Evolutionary conservation across 768 basidiomycete species (phyloP).

Genomic region (Myochromella boudieri): DNA sequence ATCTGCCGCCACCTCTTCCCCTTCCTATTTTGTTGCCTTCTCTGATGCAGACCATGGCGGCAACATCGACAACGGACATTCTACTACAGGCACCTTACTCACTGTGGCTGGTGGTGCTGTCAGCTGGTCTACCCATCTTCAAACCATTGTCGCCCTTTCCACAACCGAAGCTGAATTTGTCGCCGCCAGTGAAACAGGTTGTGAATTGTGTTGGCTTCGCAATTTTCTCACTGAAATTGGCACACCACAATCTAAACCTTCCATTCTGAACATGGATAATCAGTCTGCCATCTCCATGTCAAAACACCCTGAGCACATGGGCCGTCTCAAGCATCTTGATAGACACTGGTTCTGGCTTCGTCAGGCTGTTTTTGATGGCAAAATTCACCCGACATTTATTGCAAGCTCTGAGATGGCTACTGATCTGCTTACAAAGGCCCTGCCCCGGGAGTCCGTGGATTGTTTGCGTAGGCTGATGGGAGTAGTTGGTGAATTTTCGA

Average conservation of each 20-base stretch:
- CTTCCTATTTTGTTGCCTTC: no score
- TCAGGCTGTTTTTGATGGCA: not conserved
- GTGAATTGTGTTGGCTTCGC: conserved; percentile 25
- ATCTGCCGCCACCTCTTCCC: conserved; percentile 14
- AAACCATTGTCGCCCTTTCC: conserved; percentile 22
- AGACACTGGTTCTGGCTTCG: not conserved
- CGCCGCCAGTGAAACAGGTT: no score
- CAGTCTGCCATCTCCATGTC: no score
- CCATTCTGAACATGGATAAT: no score
- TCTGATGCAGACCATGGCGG: no score
- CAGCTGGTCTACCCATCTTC: not conserved
- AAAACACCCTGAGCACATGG: conserved; percentile 29
- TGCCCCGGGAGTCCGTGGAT: no score
- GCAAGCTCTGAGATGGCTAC: not conserved
- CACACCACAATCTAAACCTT: conserved; percentile 1
- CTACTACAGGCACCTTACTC: not conserved
- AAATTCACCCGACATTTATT: not conserved
- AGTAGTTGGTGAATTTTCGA: not conserved
- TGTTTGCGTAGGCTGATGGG: not conserved
- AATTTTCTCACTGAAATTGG: conserved; percentile 26
- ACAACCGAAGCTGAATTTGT: conserved; percentile 38
- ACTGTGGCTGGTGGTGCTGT: not conserved
- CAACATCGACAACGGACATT: not conserved
- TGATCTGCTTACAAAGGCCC: no score
- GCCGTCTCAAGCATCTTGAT: conserved; percentile 6